These are phyloP conservation scores for Cymodocea nodosa DNA, from an alignment of 116 monocot species.

Conservation along the genomic window DNA sequence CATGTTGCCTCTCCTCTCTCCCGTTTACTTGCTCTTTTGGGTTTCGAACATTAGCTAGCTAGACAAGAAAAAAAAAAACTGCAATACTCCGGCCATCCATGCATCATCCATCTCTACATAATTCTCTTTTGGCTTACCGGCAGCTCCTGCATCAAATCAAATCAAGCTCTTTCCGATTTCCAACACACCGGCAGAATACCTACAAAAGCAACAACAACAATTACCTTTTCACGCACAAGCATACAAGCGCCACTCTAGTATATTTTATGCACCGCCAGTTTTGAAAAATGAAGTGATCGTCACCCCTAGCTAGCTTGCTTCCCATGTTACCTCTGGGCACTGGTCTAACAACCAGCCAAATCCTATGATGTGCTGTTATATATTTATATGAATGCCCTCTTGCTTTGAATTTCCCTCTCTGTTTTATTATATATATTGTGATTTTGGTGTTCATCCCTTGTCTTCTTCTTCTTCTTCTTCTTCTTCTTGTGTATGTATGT, in stretches of 20 bases:
- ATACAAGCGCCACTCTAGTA: neutral
- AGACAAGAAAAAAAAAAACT: neutral
- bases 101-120: neutral
- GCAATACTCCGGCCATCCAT: neutral
- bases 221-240: conserved; percentile 8
- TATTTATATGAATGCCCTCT: neutral
- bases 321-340: conserved; percentile 5
- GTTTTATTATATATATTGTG: neutral
- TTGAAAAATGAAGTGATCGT: neutral
- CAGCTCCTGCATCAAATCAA: no score
- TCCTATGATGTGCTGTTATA: neutral
- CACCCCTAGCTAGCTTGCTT: neutral
- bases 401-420: neutral
- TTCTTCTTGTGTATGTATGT: neutral
- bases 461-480: neutral
- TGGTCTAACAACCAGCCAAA: neutral
- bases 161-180: no score
- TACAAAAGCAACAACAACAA: conserved; percentile 2
- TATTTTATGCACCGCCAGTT: conserved; percentile 6
- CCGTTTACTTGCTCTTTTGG: neutral
- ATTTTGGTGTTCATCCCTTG: no score
- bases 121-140: neutral
- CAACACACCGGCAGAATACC: neutral
- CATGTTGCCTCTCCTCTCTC: neutral
- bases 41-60: no score